Base-by-base conservation (phyloP, 495 filamentous ascomycete species). In the Neurospora sp. region DNA sequence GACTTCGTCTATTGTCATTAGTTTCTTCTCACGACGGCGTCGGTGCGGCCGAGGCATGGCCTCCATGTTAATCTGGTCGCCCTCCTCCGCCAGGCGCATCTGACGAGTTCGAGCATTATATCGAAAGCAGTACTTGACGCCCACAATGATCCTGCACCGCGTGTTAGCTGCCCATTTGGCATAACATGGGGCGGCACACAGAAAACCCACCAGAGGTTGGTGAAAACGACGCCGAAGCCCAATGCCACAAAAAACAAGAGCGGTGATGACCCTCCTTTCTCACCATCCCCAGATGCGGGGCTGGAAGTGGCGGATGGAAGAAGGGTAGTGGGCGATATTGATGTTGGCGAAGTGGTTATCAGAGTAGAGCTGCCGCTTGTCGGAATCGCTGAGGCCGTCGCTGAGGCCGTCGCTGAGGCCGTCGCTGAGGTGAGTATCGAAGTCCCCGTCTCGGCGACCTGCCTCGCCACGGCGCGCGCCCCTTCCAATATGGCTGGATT, bases 1-100 rank as follows among this genome's bases (percentile, higher is more conserved):
- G 53, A 98, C 96, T 80, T 99, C 96, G 70, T 99, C 96, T 89
- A 98, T 96, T 4, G 92, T 91, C 96, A 99, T 98, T 73, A 99
- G 80, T 79, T 97, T 98, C 86, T 98, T 98, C 81, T 99, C 96
- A 70, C 94, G 87, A 73, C 94, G 87, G 76, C 96, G 87, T 38
- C 96, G 87, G 78, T 96, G 94, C 53, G 86, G 84, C 44, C 92
- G 86, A 70, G 92, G 92, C 88, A 98, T 92, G 72, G 89, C 84
- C 70, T 92, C 86, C 73, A 97, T 83, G 78, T 94, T 93, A 74
- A 96, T 97, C 1, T 92, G 92, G 53, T 98, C 96, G 73, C 90
- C 93, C 76, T 94, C 91, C 76, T 97, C 94, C 73, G 90, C 90
- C 73, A 90, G 87, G 70, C 92, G 90, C 73, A 92, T 82, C 68